Evolutionary conservation across 768 basidiomycete genomes (phyloP), one percentile per base, ranked within the genome.

Genomic region (Auriculariales sp.): DNA sequence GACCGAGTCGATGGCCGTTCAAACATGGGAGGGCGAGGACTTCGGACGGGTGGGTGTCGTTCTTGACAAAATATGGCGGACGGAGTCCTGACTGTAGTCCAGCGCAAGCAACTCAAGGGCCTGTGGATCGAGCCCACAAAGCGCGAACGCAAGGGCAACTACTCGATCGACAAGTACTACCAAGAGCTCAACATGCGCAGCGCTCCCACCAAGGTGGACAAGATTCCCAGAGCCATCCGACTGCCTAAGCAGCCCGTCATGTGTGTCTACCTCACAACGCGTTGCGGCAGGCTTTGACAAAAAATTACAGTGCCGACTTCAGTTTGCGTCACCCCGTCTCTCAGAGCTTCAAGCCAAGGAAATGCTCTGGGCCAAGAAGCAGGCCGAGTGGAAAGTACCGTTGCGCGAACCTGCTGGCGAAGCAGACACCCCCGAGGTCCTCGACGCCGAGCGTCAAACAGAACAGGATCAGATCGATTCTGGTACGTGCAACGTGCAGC

Each of bases 1-100:
- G 66, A 82, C 88, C 6, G 92, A 97, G 56, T 83, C 82, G 25
- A 83, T 82, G 22, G 61, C 62, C 15, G 78, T 91, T 28, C 87
- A 92, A 55, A 85, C 88, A 57, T 95, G 92, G 92, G 92, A 97
- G 58, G 92, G 92, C 29, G 89, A 95, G 63, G 90, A 94, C 59
- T 97, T 91, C 65, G 71, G 83, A 25, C 62, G 75, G n/a, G n/a
- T n/a, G 15, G 87, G 84, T 54, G 82, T 84, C 56, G 48, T 77
- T 63, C 14, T 35, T 3, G 3, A 50, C 32, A 10, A 32, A 30
- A 34, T 30, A 3, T 31, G 28, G 32, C n/a, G 15, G 28, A 48
- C 2, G 48, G 12, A 46, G 48, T 17, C 4, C 22, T 29, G 9
- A 30, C 14, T 49, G 17, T 31, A 28, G 17, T 56, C 49, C 64